These are phyloP conservation scores for Crepidotus variabilis DNA, from an alignment of 768 basidiomycete species.

Conservation along the genomic window DNA sequence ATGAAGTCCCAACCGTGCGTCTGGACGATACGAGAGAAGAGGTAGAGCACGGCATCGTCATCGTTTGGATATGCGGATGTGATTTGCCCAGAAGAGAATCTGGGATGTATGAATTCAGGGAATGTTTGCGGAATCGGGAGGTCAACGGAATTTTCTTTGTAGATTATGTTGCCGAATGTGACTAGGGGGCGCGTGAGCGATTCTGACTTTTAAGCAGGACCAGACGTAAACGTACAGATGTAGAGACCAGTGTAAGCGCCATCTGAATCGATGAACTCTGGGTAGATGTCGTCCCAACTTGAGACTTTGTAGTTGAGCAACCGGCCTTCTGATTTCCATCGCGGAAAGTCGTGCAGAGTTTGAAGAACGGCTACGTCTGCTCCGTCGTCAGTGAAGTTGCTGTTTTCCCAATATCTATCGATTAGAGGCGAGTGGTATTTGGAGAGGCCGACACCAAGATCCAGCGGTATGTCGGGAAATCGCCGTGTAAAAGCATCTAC, in stretches of 20 bases:
- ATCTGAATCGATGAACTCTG: constrained; percentile 21
- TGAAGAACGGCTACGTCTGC: constrained; percentile 20
- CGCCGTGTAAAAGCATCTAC: constrained; percentile 12
- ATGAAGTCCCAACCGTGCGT: constrained; percentile 20
- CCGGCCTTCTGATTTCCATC: constrained; percentile 18
- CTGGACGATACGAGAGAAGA: constrained; percentile 18
- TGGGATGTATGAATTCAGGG: constrained; percentile 12
- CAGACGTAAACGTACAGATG: constrained; percentile 12
- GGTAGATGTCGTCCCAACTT: constrained; percentile 20
- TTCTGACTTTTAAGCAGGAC: not conserved
- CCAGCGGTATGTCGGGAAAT: constrained; percentile 17
- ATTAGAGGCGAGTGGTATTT: constrained; percentile 19
- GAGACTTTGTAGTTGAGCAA: constrained; percentile 20
- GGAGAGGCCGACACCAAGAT: constrained; percentile 16
- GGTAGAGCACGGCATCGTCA: constrained; percentile 24
- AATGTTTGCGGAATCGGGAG: constrained; percentile 9
- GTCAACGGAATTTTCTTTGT: constrained; percentile 10
- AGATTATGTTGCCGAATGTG: constrained; percentile 17
- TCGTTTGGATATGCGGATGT: constrained; percentile 24
- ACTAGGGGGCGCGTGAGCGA: constrained; percentile 6
- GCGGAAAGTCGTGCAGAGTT: constrained; percentile 18
- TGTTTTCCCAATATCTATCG: constrained; percentile 9
- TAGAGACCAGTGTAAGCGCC: constrained; percentile 19
- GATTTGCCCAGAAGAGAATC: constrained; percentile 11
- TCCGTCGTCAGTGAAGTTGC: constrained; percentile 12